phyloP scores from a whole-genome alignment of 805 yeast species.

The Saccharomycopsis javanensis region DNA sequence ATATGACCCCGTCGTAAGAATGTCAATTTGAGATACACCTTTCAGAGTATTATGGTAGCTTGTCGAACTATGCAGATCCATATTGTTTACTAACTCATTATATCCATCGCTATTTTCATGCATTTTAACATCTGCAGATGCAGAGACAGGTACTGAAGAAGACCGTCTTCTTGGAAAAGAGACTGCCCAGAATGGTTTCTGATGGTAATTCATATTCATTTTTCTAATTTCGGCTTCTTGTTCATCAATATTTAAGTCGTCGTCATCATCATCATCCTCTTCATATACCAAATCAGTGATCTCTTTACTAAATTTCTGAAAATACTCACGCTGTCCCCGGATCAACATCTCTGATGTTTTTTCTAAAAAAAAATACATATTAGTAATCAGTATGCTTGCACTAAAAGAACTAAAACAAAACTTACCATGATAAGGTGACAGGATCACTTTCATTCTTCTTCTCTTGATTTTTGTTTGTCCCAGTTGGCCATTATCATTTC shows the following conservation, averaged over 20 bases:
- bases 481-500: background rate
- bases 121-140: background rate
- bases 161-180: background rate
- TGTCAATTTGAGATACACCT: background rate
- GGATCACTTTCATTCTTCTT: background rate
- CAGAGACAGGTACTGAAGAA: background rate
- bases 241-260: background rate
- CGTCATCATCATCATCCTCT: conserved; percentile 5
- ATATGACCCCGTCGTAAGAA: background rate
- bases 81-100: background rate
- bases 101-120: background rate
- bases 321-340: conserved; percentile 10
- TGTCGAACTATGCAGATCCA: background rate
- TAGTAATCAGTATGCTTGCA: conserved; percentile 4
- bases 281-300: background rate
- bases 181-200: conserved; percentile 11
- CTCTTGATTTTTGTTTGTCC: background rate
- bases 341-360: conserved; percentile 13
- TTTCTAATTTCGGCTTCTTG: background rate
- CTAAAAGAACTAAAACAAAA: background rate
- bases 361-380: conserved; percentile 4
- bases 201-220: background rate
- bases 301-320: background rate
- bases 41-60: background rate
- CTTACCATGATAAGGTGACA: background rate